Evolutionary conservation across 1,284 basidiomycete genomes (phyloP).

Genomic region (Porogramme epimiltina): DNA sequence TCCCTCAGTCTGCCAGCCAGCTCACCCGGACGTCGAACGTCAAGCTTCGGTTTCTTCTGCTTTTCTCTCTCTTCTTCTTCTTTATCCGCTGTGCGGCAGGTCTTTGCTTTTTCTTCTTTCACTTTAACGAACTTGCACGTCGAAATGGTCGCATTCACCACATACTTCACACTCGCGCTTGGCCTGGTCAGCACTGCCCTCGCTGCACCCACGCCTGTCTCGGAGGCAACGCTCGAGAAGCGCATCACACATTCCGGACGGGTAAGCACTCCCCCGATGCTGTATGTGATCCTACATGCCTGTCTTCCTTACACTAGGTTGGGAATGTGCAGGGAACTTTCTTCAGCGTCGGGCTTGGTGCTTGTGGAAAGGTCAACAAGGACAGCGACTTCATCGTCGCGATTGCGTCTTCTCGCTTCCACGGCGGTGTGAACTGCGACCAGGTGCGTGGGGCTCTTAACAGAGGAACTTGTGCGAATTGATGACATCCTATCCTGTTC

Average conservation of each 20-base stretch:
- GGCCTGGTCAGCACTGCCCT: constrained; percentile 43
- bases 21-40: constrained; percentile 21
- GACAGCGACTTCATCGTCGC: constrained; percentile 39
- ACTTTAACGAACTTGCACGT: background rate
- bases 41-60: constrained; percentile 9
- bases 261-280: constrained; percentile 33
- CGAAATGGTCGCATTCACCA: constrained; percentile 13
- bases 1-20: constrained; percentile 17
- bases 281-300: background rate
- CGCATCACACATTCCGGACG: constrained; percentile 46
- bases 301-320: background rate
- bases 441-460: constrained; percentile 27
- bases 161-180: constrained; percentile 22
- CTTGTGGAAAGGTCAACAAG: constrained; percentile 38
- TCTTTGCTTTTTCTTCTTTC: background rate
- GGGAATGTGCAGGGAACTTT: constrained; percentile 37
- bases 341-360: constrained; percentile 42
- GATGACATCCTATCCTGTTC: background rate
- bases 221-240: constrained; percentile 37
- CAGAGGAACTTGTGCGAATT: background rate
- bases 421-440: constrained; percentile 36
- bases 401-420: constrained; percentile 33
- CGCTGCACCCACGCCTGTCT: constrained; percentile 48
- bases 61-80: background rate
- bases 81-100: constrained; percentile 16